Base-by-base conservation (phyloP, 352 stramenopile genomes). In the Phytopythium cucurbitacearum region DNA sequence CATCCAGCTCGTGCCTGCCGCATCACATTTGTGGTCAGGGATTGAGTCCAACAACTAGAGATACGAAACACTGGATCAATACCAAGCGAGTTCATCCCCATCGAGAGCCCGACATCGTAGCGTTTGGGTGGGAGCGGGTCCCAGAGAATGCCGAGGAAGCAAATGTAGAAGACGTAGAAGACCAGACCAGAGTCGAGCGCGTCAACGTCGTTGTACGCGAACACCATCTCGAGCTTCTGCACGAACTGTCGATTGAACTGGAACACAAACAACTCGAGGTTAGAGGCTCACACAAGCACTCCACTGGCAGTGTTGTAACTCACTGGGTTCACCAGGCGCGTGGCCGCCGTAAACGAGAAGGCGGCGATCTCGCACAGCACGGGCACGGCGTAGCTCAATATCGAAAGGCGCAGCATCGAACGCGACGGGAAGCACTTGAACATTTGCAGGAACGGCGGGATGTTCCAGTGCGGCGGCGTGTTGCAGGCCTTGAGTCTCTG, bases 151-250 rank as follows among this genome's bases (percentile, higher is more conserved):
- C 85, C 85, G 15, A 89, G 56, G 38, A 94, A 73, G 43, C 60
- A 69, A 28, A 87, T 87, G 62, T 94, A 94, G 56, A 94, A 91
- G 33, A 94, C 80, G 62, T 94, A 94, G 51, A 94, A 93, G 13
- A 94, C 85, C 40, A 94, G 60, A 1, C 85, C 85, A 10, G 82
- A 91, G 64, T 94, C 85, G 5, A 91, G 73, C 15, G 82, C 85
- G 12, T 94, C 85, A 32, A 89, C 78, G 65, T 94, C 80, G 49
- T 92, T 91, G 60, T 91, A 94, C 50, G 78, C 93, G 59, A 94
- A 94, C 12, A 93, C 80, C 69, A 89, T 87, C 57, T 94, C 85
- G 33, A 91, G 65, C 38, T 89, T 85, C 50, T 87, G 80, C 51
- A 94, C 85, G 53, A 94, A 94, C 6, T 54, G 69, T 32, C 85